A percentile compares a stretch with the other conserved stretches of the same genome.
These are phyloP conservation scores for Abelmoschus esculentus DNA, from an alignment of 345 rosid species.

Conservation along the genomic window DNA sequence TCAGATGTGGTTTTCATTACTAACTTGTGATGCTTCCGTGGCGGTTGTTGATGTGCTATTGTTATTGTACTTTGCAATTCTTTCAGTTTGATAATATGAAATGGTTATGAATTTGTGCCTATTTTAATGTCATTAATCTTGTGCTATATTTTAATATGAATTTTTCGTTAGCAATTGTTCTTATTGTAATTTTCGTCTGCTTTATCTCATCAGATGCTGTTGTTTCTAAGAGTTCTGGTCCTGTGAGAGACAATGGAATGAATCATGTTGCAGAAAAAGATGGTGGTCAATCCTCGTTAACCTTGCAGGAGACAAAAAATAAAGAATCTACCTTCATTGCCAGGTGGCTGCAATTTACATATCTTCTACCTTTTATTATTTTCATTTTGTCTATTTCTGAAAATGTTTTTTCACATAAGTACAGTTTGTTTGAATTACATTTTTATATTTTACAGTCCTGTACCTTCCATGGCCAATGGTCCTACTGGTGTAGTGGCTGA, in stretches of 20 bases:
- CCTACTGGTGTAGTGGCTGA: slow-evolving; percentile 37
- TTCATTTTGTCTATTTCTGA: background rate
- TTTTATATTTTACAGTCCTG: slow-evolving; percentile 33
- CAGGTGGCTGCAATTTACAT: slow-evolving; percentile 34
- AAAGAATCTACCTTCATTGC: slow-evolving; percentile 37
- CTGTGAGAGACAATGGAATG: slow-evolving; percentile 45
- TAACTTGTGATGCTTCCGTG: background rate
- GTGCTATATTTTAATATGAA: background rate
- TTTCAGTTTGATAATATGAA: slow-evolving; percentile 1
- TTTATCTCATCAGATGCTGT: slow-evolving; percentile 50
- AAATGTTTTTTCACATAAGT: background rate
- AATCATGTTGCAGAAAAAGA: slow-evolving; percentile 49
- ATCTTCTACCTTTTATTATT: slow-evolving; percentile 6
- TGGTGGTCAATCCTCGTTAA: slow-evolving; percentile 32
- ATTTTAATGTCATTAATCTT: background rate
- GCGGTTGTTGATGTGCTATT: background rate
- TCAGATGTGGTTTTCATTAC: background rate
- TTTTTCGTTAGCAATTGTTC: slow-evolving; percentile 14
- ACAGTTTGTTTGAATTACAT: background rate
- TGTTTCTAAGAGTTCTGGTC: slow-evolving; percentile 41
- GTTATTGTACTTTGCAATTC: background rate
- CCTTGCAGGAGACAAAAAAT: slow-evolving; percentile 33
- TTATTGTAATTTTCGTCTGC: slow-evolving; percentile 19
- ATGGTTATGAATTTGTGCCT: background rate
- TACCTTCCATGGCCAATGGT: slow-evolving; percentile 37